Base-by-base conservation (phyloP, 148 eudicot genomes). In the Nepenthes mirabilis region DNA sequence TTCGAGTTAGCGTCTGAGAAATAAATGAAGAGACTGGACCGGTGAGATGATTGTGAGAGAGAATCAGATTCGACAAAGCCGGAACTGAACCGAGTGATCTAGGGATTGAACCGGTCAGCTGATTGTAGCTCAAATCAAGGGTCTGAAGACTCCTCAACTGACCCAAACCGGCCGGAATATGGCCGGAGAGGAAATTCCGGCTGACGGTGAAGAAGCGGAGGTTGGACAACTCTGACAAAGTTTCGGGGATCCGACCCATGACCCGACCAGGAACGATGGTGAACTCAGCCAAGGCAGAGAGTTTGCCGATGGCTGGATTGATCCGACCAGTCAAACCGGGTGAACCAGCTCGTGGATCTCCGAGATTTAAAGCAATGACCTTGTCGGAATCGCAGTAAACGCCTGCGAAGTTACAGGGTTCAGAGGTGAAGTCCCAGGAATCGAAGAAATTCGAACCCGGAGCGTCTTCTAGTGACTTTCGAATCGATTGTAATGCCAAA, bases 381-480 rank as follows among this genome's bases (percentile, higher is more conserved):
- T 62, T 65, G 35, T 81, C 77, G 33, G 74, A 76, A 47, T 70
- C 72, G 60, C 97, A 91, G 57, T 68, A 72, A 8, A 91, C 87
- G 2, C 95, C 97, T 63, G 84, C 64, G 77, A 91, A 91, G 59
- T 52, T 61, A 62, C 97, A 91, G 0, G 97, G 97, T 67, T 91
- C 93, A 33, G 82, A 36, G 0, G 97, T 87, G 79, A 91, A 91
- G 61, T 91, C 95, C 97, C 95, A 91, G 1, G 93, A 66, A 0
- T 79, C 37, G 54, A 91, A 85, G 64, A 71, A 90, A 12, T 40
- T 66, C 2, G 91, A 87, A 0, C 85, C 85, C 0, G 82, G 82
- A 36, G 65, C 47, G 64, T 87, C 95, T 33, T 61, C 34, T 1
- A 90, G 59, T 5, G 89, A 60, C 43, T 74, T 80, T 0, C 79